Conservation (phyloP, 495 filamentous ascomycete species). For the Aspergillus sclerotiicarbonarius region DNA sequence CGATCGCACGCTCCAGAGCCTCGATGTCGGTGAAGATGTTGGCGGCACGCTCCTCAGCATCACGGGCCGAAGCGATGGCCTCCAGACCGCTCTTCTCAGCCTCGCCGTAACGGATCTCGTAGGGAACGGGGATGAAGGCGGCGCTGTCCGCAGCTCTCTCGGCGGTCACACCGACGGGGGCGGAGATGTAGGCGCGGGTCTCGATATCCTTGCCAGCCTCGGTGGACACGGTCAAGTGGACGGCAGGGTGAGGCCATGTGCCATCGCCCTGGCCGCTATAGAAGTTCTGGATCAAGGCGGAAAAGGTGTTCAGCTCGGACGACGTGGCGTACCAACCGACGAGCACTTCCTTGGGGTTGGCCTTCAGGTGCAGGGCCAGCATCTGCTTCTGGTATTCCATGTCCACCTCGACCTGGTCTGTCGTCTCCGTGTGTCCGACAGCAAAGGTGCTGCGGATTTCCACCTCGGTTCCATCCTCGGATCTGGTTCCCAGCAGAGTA, state of each 20-base stretch:
- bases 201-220: slow-evolving; percentile 80
- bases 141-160: slow-evolving; percentile 93
- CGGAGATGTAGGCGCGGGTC: slow-evolving; percentile 87
- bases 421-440: slow-evolving; percentile 95
- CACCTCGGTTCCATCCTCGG: slow-evolving; percentile 93
- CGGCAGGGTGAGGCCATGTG: slow-evolving; percentile 92
- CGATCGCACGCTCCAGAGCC: slow-evolving; percentile 75
- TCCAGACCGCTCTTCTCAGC: slow-evolving; percentile 91
- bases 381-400: slow-evolving; percentile 99
- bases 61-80: slow-evolving; percentile 76
- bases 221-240: slow-evolving; percentile 92
- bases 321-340: slow-evolving; percentile 98
- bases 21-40: slow-evolving; percentile 82
- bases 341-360: slow-evolving; percentile 88
- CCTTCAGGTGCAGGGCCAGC: slow-evolving; percentile 88
- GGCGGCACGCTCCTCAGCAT: slow-evolving; percentile 68
- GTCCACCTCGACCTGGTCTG: slow-evolving; percentile 98
- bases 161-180: slow-evolving; percentile 89
- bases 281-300: slow-evolving; percentile 98
- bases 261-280: slow-evolving; percentile 95
- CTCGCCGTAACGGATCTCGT: slow-evolving; percentile 87
- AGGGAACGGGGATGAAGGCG: slow-evolving; percentile 92
- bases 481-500: slow-evolving; percentile 85
- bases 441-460: slow-evolving; percentile 95
- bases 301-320: slow-evolving; percentile 94